A percentile compares a stretch with the other conserved stretches of the same genome.
phyloP scores from a whole-genome alignment of 2,329 filamentous ascomycete genomes.

The Coniochaeta prunicola region DNA sequence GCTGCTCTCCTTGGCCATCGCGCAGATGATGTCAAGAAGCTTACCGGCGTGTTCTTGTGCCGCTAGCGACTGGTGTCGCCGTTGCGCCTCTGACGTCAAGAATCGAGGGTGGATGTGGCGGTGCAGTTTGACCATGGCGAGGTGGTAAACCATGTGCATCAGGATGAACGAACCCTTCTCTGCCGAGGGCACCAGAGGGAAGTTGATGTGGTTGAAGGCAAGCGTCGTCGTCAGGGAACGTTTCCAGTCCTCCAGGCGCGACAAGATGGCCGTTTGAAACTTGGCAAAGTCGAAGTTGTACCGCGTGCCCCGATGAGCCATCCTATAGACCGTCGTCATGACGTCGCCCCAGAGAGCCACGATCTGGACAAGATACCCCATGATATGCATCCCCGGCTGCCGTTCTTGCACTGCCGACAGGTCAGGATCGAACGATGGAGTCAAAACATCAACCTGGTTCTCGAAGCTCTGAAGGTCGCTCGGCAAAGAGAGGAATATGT shows the following conservation, averaged over 20 bases:
- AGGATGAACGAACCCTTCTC: constrained; percentile 53
- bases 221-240: constrained; percentile 45
- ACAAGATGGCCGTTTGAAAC: constrained; percentile 36
- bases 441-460: constrained; percentile 45
- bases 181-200: constrained; percentile 47
- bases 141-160: constrained; percentile 61
- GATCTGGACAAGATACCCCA: constrained; percentile 56
- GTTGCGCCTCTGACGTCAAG: constrained; percentile 30
- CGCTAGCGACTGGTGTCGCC: constrained; percentile 36
- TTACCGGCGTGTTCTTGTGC: constrained; percentile 45
- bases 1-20: constrained; percentile 28
- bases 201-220: constrained; percentile 46
- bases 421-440: constrained; percentile 54
- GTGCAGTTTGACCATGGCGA: constrained; percentile 57
- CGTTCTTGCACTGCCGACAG: constrained; percentile 16
- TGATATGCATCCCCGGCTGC: constrained; percentile 32
- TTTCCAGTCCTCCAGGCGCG: constrained; percentile 51
- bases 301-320: constrained; percentile 24
- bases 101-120: constrained; percentile 43
- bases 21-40: constrained; percentile 39
- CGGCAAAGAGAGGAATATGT: constrained; percentile 61
- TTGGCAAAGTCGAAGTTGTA: constrained; percentile 16
- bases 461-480: constrained; percentile 56
- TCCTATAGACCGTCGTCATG: constrained; percentile 50
- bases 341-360: constrained; percentile 59